A percentile compares a stretch with the other conserved stretches of the same genome.
Conservation (phyloP, 2,329 filamentous ascomycete genomes). For the Aspergillus persii region DNA sequence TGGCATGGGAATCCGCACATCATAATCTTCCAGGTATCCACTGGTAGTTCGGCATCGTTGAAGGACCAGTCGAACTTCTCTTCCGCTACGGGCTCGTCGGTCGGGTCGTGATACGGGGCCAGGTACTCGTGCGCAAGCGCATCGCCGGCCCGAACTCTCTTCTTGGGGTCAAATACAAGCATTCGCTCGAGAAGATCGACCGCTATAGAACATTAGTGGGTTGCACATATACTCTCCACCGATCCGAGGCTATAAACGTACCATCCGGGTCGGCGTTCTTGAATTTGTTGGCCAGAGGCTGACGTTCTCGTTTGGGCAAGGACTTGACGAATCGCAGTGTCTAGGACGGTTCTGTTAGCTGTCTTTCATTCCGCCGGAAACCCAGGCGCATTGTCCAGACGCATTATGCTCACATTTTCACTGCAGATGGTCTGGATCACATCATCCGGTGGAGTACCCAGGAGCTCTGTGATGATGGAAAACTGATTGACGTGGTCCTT, state of each 20-base stretch:
- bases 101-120: conserved; percentile 93
- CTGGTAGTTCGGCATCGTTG: conserved; percentile 94
- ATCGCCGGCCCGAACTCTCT: conserved; percentile 81
- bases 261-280: conserved; percentile 86
- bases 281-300: conserved; percentile 84
- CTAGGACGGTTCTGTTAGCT: conserved; percentile 48
- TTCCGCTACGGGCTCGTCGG: conserved; percentile 89
- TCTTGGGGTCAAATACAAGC: conserved; percentile 98
- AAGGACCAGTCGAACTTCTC: conserved; percentile 99
- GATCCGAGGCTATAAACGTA: conserved; percentile 42
- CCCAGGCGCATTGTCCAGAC: too few relatives aligned
- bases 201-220: conserved; percentile 51
- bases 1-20: conserved; percentile 63
- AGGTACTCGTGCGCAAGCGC: conserved; percentile 92
- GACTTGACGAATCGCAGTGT: conserved; percentile 97
- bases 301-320: conserved; percentile 87
- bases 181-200: conserved; percentile 93
- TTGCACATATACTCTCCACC: not conserved
- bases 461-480: conserved; percentile 96
- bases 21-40: conserved; percentile 99
- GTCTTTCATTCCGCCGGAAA: not conserved
- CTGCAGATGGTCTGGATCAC: conserved; percentile 98
- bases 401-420: conserved; percentile 70
- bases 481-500: conserved; percentile 99
- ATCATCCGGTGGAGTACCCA: conserved; percentile 95